Conservation (phyloP, 1,139 yeast genomes). For the Wickerhamiella infanticola region DNA sequence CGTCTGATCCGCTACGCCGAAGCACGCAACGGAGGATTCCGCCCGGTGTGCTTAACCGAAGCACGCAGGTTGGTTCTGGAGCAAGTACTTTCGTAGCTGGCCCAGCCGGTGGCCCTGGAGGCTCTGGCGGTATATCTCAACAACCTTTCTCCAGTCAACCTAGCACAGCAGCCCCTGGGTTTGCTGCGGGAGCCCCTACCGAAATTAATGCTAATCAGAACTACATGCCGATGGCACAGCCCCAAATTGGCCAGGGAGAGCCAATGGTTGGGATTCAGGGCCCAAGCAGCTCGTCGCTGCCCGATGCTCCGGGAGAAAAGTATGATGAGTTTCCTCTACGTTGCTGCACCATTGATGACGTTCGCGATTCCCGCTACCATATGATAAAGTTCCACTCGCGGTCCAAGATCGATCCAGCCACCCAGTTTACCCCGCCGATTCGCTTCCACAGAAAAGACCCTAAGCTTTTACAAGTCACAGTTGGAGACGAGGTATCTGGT, state of each 20-base stretch:
- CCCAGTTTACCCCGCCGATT: slow-evolving; percentile 65
- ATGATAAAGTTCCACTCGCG: slow-evolving; percentile 67
- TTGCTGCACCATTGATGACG: slow-evolving; percentile 58
- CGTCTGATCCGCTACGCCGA: slow-evolving; percentile 18
- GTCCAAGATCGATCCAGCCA: slow-evolving; percentile 51
- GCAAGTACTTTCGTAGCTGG: slow-evolving; percentile 1
- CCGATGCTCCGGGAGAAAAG: slow-evolving; percentile 7
- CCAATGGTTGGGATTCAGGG: not conserved
- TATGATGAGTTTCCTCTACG: slow-evolving; percentile 53
- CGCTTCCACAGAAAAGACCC: slow-evolving; percentile 88
- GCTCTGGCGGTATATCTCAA: not conserved
- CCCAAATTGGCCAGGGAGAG: not conserved
- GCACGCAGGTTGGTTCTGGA: slow-evolving; percentile 5
- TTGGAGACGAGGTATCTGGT: slow-evolving; percentile 41
- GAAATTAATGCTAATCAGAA: not conserved
- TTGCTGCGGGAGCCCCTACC: not conserved
- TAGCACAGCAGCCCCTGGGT: slow-evolving; percentile 6
- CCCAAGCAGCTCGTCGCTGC: not conserved
- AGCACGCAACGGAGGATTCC: slow-evolving; percentile 13
- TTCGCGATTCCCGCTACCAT: slow-evolving; percentile 64
- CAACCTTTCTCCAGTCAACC: not conserved
- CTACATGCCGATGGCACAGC: not conserved
- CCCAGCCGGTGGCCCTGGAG: slow-evolving; percentile 1
- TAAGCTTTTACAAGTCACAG: slow-evolving; percentile 63
- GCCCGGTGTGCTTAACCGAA: slow-evolving; percentile 6